These are phyloP conservation scores for Neospora caninum DNA, from an alignment of 169 alveolate species.

Conservation along the genomic window DNA sequence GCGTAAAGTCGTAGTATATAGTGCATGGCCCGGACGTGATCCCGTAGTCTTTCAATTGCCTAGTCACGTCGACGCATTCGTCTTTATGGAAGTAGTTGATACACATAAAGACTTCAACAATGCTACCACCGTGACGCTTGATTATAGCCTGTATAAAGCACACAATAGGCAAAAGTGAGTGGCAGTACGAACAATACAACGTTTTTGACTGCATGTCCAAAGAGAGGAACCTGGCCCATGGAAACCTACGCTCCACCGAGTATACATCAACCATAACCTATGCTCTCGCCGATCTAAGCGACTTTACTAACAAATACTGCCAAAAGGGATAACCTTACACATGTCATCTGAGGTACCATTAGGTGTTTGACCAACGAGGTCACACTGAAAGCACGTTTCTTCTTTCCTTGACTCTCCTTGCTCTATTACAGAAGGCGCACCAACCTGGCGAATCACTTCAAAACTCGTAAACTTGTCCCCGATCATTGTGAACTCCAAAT, in stretches of 20 bases:
- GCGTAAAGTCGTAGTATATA: conserved; percentile 23
- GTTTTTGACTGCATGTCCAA: too few relatives aligned
- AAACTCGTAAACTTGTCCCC: conserved; percentile 4
- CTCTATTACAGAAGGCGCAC: neutral
- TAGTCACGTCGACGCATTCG: conserved; percentile 27
- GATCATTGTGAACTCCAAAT: neutral
- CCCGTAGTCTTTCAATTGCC: conserved; percentile 37
- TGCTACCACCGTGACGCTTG: conserved; percentile 31
- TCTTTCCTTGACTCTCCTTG: too few relatives aligned
- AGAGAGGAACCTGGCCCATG: neutral
- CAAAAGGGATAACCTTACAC: too few relatives aligned
- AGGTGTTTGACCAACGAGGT: too few relatives aligned
- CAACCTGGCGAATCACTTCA: conserved; percentile 18
- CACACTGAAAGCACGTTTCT: too few relatives aligned
- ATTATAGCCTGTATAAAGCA: neutral
- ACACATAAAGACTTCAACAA: conserved; percentile 27
- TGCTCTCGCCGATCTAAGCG: too few relatives aligned
- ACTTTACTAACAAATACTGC: too few relatives aligned
- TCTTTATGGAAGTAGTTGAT: neutral
- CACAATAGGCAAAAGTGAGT: neutral
- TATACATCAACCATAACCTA: neutral
- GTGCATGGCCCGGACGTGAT: conserved; percentile 23
- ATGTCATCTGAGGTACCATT: too few relatives aligned
- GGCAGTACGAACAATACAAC: too few relatives aligned
- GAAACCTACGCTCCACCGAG: neutral